Percentiles rank a stretch among this genome's conserved stretches.
phyloP scores from a whole-genome alignment of 441 rosid species.

The Gossypium schwendimanii region DNA sequence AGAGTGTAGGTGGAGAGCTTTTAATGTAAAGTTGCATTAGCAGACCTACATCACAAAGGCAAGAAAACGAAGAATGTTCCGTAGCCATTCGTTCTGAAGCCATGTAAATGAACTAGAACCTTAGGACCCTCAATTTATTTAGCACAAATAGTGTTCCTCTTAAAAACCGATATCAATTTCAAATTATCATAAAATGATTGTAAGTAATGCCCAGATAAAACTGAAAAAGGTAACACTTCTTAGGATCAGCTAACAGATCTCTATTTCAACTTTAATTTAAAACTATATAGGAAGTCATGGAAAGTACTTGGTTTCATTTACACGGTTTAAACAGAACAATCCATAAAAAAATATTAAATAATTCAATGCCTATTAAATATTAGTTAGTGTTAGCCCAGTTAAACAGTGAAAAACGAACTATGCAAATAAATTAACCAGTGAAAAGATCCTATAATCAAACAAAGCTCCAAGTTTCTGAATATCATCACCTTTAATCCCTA shows the following conservation, averaged over 20 bases:
- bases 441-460: no score
- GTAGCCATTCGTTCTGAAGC: neutral
- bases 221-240: neutral
- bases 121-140: neutral
- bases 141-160: neutral
- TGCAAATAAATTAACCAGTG: no score
- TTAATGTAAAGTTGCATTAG: neutral
- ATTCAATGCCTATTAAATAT: no score
- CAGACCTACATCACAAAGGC: neutral
- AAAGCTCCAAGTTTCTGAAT: neutral
- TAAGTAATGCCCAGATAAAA: neutral
- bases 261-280: neutral
- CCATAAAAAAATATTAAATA: no score
- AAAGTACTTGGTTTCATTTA: neutral
- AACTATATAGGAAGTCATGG: neutral
- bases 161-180: neutral
- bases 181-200: neutral
- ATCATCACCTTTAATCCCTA: slow-evolving; percentile 6
- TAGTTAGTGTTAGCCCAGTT: no score
- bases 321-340: no score
- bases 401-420: no score
- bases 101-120: neutral
- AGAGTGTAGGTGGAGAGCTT: neutral
- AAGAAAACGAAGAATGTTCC: neutral
- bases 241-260: neutral